A percentile compares a stretch with the other conserved stretches of the same genome.
Evolutionary conservation across 306 rosid species (phyloP).

Genomic region (Medicago ruthenica): DNA sequence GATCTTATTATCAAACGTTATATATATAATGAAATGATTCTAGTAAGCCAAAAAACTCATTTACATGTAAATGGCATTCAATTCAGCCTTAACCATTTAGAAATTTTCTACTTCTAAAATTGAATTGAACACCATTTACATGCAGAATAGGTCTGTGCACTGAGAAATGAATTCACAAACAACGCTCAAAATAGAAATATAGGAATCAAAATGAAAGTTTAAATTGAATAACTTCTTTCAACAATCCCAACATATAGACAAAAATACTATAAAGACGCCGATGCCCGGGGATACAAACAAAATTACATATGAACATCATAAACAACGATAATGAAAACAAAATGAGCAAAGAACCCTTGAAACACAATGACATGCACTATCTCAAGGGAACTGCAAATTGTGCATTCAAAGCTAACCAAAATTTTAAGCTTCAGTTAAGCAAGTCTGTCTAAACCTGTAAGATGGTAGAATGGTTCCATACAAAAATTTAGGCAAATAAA

Average conservation of each 20-base stretch:
- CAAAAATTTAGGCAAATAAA: slow-evolving; percentile 46
- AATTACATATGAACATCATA: slow-evolving; percentile 49
- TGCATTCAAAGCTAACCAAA: slow-evolving; percentile 64
- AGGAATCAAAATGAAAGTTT: slow-evolving; percentile 34
- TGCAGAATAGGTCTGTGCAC: not conserved
- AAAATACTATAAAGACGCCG: slow-evolving; percentile 27
- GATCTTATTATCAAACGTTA: not conserved
- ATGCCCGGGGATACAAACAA: slow-evolving; percentile 33
- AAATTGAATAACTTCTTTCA: slow-evolving; percentile 34
- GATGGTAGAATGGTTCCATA: slow-evolving; percentile 49
- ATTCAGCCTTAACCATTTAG: too few relatives aligned
- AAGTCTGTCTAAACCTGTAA: slow-evolving; percentile 47
- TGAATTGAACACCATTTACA: not conserved
- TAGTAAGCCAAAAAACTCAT: not conserved
- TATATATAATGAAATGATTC: not conserved
- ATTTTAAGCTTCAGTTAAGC: slow-evolving; percentile 60
- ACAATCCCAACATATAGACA: slow-evolving; percentile 39
- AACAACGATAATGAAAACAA: slow-evolving; percentile 30
- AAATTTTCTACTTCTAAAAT: too few relatives aligned
- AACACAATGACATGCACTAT: slow-evolving; percentile 39
- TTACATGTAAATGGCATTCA: not conserved
- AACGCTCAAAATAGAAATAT: slow-evolving; percentile 28
- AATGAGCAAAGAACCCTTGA: slow-evolving; percentile 51
- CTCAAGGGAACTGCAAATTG: slow-evolving; percentile 54
- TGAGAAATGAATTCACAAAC: slow-evolving; percentile 16